Evolutionary conservation across 2,329 filamentous ascomycete species (phyloP).

Genomic region (Penicillium paneum): DNA sequence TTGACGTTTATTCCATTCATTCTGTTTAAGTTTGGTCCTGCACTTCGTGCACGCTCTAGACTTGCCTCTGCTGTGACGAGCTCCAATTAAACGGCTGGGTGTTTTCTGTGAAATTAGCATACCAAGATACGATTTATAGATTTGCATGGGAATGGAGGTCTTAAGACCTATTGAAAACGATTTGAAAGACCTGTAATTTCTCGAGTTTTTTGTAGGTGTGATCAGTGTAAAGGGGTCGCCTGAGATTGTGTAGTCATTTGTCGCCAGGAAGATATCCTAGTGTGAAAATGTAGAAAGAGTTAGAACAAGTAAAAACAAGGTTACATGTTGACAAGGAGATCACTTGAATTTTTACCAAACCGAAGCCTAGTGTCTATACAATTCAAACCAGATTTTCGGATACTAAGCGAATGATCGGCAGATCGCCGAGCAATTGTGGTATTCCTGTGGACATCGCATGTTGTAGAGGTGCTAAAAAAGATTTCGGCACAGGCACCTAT

Average conservation of each 20-base stretch:
- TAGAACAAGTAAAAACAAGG: neutral
- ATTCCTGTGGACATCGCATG: too few relatives aligned
- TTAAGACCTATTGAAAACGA: neutral
- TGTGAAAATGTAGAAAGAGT: neutral
- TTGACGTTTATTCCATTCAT: conserved; percentile 32
- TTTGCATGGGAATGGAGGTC: neutral
- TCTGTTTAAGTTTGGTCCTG: conserved; percentile 31
- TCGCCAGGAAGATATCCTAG: neutral
- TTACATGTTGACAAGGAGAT: too few relatives aligned
- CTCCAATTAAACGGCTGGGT: neutral
- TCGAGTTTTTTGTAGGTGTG: neutral
- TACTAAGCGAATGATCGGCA: too few relatives aligned
- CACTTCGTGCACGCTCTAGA: conserved; percentile 30
- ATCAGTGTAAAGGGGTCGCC: neutral
- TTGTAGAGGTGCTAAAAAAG: too few relatives aligned
- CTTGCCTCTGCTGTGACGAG: conserved; percentile 24
- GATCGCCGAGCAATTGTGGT: neutral
- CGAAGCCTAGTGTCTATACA: neutral
- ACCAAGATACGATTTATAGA: neutral
- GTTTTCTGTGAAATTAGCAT: neutral
- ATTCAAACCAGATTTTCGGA: neutral
- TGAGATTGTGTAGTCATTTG: neutral
- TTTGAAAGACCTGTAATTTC: too few relatives aligned
- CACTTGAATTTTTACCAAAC: too few relatives aligned
- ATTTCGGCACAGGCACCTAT: neutral